Base-by-base conservation (phyloP, 2,329 filamentous ascomycete species). In the Lachnellula subtilissima region DNA sequence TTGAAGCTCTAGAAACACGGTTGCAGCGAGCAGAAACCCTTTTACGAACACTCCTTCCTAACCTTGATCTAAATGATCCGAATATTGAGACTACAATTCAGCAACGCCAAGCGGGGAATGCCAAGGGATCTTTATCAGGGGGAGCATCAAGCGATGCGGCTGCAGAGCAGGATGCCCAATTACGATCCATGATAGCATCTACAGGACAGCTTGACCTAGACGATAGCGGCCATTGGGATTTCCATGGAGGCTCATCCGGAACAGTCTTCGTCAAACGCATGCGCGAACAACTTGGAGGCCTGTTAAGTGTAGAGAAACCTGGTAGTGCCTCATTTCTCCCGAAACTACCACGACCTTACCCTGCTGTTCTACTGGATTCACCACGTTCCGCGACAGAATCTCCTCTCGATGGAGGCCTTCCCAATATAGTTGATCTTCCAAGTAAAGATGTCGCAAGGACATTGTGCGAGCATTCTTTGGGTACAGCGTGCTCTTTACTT, bases 131-230 rank as follows among this genome's bases (percentile, higher is more conserved):
- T 82, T 70, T 36, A 64, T 71, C 28, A 54, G 40, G 25, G n/a
- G 56, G 48, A 28, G 52, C 54, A 37, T 47, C 55, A 25, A 50
- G 50, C 17, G 55, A 60, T 36, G 32, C 48, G 1, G 36, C 52
- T 7, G 53, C 51, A 47, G 79, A 80, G 32, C 80, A 86, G 46
- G 90, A 93, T 63, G 84, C 83, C 11, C 83, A 93, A 61, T 77
- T 99, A 25, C 86, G 93, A 68, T 96, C 92, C 28, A 97, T 99
- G 93, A 91, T 97, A 56, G 89, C 93, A 69, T 89, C 89, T 43
- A 91, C 93, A 2, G 94, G 93, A 37, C 89, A 92, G 69, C 79
- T 99, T 17, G 93, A 97, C 67, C 79, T 97, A 36, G 91, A 96
- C 65, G 93, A 97, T 64, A 85, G 86, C 65, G 93, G 93, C 43